These are phyloP conservation scores for Solanum pennellii DNA, from an alignment of 257 asterid genomes.

Conservation along the genomic window DNA sequence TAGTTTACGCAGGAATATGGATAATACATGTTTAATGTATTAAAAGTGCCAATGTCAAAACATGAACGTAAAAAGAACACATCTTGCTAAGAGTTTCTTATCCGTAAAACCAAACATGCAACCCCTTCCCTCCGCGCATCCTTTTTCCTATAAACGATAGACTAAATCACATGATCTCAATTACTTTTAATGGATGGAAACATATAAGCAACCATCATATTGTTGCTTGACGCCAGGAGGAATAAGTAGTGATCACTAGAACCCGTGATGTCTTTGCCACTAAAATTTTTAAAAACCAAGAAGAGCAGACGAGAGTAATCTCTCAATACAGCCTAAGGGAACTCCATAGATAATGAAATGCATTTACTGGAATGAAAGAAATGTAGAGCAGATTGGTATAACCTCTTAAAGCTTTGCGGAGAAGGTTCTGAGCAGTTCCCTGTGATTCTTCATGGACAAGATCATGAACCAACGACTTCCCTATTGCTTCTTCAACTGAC, in stretches of 20 bases:
- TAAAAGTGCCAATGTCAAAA: neutral
- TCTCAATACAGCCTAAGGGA: neutral
- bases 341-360: neutral
- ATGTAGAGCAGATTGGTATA: neutral
- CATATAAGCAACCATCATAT: neutral
- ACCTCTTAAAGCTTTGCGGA: conserved; percentile 62
- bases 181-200: neutral
- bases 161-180: neutral
- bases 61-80: neutral
- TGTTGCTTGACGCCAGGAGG: neutral
- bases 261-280: neutral
- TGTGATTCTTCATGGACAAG: conserved; percentile 56
- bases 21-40: neutral
- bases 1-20: neutral
- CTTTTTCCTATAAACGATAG: neutral
- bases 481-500: conserved; percentile 45
- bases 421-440: conserved; percentile 41
- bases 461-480: conserved; percentile 53
- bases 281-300: neutral
- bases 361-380: neutral
- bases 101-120: neutral
- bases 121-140: neutral
- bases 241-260: neutral
- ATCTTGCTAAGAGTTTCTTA: neutral
- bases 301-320: neutral